Base-by-base conservation (phyloP, 148 eudicot species). In the Chenopodium berlandieri region DNA sequence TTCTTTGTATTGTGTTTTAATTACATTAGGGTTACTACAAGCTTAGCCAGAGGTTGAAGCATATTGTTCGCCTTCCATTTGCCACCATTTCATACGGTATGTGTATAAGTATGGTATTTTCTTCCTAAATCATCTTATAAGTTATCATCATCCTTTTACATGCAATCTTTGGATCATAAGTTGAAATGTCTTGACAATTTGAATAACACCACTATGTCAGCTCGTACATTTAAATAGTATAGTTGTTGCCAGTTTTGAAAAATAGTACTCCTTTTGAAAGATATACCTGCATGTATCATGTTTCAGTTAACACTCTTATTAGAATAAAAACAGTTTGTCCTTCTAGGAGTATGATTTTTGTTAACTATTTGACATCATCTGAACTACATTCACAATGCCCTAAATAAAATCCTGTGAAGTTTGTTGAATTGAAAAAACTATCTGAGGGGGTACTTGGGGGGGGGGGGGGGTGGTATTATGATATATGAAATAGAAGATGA, bases 41-140 rank as follows among this genome's bases (percentile, higher is more conserved):
- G 79, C 92, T 93, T 88, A 95, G 99, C 87, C 97, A 95, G 88
- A 94, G 91, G 89, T 82, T 95, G 90, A 95, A 95, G 91, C 97
- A 89, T 81, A 86, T 95, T 82, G 86, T 94, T 81, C 97, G 97
- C 82, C 88, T 95, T 32, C 99, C 99, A n/a, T 95, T 90, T 71
- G 90, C 97, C 72, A 82, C 93, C 46, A 84, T 87, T 76, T 89
- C 99, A 62, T 95, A 94, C 86, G 99, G 99, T 95, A 94, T 72
- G 88, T 80, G 52, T 77, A 68, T 37, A 64, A 80, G 17, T 34
- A 34, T 76, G 22, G 25, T 70, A 58, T 37, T 37, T 14, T 78
- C 62, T 19, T 40, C 62, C 27, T 80, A 13, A 27, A 66, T 23
- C 80, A 77, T 73, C 27, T 84, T 25, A 30, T 60, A 32, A 3